Conservation (phyloP, 1,284 basidiomycete species). For the Ustilago hordei region DNA sequence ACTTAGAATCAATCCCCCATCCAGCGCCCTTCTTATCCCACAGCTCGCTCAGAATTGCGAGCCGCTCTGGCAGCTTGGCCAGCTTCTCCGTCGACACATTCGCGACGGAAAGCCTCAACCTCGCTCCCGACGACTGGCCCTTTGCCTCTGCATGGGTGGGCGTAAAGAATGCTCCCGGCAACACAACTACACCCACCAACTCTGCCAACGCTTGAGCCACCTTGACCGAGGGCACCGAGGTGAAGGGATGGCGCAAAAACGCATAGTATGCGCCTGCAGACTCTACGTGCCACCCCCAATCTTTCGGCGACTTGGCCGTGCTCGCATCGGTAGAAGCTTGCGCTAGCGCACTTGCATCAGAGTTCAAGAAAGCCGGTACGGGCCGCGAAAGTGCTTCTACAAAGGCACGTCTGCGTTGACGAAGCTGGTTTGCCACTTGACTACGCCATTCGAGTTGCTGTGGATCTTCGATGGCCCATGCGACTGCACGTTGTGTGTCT, state of each 20-base stretch:
- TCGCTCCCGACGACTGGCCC: constrained; percentile 14
- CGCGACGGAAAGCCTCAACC: constrained; percentile 46
- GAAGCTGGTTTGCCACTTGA: constrained; percentile 73
- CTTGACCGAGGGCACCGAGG: constrained; percentile 24
- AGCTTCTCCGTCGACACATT: constrained; percentile 46
- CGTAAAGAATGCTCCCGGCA: constrained; percentile 57
- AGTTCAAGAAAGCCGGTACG: constrained; percentile 25
- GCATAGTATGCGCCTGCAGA: constrained; percentile 69
- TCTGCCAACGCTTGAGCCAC: constrained; percentile 55
- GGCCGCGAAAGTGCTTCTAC: constrained; percentile 67
- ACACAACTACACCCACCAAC: constrained; percentile 55
- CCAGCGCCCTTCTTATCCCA: constrained; percentile 48
- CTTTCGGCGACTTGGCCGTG: constrained; percentile 31
- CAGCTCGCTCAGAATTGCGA: constrained; percentile 47
- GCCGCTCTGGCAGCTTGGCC: constrained; percentile 32
- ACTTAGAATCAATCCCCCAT: constrained; percentile 33
- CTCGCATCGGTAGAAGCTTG: neutral
- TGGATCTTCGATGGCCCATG: constrained; percentile 56
- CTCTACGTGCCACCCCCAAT: constrained; percentile 66
- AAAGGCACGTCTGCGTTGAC: constrained; percentile 77
- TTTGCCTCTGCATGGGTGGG: constrained; percentile 6
- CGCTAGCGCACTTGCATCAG: constrained; percentile 24
- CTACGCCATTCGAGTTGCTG: constrained; percentile 71
- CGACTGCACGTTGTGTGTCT: constrained; percentile 53
- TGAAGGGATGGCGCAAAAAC: constrained; percentile 61